Base-by-base conservation (phyloP, 345 rosid genomes). In the Salix viminalis region DNA sequence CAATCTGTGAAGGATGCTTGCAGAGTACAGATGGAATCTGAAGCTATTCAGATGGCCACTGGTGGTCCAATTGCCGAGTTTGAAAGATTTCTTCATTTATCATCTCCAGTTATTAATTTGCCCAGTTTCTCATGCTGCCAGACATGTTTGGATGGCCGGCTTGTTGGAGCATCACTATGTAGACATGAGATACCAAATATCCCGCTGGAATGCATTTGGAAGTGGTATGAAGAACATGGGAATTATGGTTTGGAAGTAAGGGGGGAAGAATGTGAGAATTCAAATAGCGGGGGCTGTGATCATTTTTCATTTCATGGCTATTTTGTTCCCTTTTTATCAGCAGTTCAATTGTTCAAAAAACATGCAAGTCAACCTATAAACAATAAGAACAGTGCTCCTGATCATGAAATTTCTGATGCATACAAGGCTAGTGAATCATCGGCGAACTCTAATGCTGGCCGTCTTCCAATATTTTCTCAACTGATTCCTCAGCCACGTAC, bases 311-410 rank as follows among this genome's bases (percentile, higher is more conserved):
- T 87, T 39, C 74, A 80, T 68, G 92, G 90, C 75, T 87, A 87
- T 75, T 89, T 87, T 84, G 90, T 89, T 62, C 92, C 92, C 18
- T 86, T 77, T 70, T 76, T 89, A 81, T 89, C 90, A 61, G 89
- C 90, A 32, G 79, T 89, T 83, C 92, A 89, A 80, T 85, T 89
- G 71, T 85, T 87, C 77, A 79, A 70, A 71, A 74, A 67, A 67
- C 16, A 52, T 46, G 65, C 79, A 74, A 75, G 62, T 46, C 81
- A 39, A 72, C 52, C 64, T 23, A 34, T 21, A 41, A 62, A 24
- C 54, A 71, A 26, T 21, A 32, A 58, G 28, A n/a, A 36, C 14
- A 65, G 41, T 26, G 65, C 44, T 81, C 68, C 73, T 37, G 67
- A 79, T 60, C 54, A 72, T 65, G 70, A 42, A 69, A 67, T 79